Base-by-base conservation (phyloP, 345 rosid species). In the Pugionium dolabratum region DNA sequence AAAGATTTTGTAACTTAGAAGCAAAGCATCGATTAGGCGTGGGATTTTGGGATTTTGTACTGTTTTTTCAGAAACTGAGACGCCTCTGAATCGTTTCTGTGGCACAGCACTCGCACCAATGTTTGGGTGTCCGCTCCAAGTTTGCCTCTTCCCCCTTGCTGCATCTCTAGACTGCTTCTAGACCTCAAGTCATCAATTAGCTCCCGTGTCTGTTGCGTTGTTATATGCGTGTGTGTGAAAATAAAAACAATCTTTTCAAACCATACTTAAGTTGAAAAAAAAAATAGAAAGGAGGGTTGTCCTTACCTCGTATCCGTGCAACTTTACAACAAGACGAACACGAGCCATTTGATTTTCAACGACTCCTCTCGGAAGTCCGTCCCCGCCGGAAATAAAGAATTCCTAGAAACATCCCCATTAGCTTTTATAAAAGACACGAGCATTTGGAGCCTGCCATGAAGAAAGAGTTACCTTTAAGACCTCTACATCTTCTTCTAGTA, bases 341-440 rank as follows among this genome's bases (percentile, higher is more conserved):
- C 88, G 93, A 18, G 96, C 88, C 27, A 88, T 82, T 75, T 94
- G 96, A 74, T 94, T 90, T 80, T 94, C 99, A 54, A 94, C 99
- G 0, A 90, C 91, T 71, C 95, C 97, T 79, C 96, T 80, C 3
- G 99, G 99, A 78, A 94, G 96, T 52, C 99, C 97, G 7, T 94
- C 99, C 56, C 96, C 96, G 48, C 96, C 96, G 57, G 97, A 94
- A 48, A 94, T 88, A 61, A 94, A 94, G 79, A 94, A 90, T 72
- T 94, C 99, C 97, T 94, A 75, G 1, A 29, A 54, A 66, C 41
- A 65, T 6, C n/a, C 4, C 2, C 6, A 40, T 40, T 40, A 70
- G 52, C n/a, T 53, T 53, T 50, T 6, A 18, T 18, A 18, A 10
- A 4, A 50, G 47, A 53, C 56, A 5, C 3, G 1, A 5, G 45